Percentiles rank a stretch among this genome's conserved stretches.
These are phyloP conservation scores for Cicer yamashitae DNA, from an alignment of 306 rosid species.

Conservation along the genomic window DNA sequence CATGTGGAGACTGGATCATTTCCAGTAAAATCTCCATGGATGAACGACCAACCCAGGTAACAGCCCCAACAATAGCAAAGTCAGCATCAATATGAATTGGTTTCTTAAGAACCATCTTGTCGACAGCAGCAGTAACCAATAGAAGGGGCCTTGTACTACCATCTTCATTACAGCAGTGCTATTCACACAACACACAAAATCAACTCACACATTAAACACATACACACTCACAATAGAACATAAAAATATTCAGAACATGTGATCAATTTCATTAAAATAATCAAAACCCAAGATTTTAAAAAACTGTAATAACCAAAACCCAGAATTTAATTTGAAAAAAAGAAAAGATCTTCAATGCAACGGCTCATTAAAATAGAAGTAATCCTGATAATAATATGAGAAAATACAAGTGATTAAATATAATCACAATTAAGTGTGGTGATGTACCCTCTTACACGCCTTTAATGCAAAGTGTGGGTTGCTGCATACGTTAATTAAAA, in stretches of 20 bases:
- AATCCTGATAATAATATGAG: too few relatives aligned
- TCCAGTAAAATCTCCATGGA: constrained; percentile 85
- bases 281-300: neutral
- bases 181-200: constrained; percentile 30
- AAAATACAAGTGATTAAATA: too few relatives aligned
- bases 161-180: constrained; percentile 76
- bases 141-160: constrained; percentile 67
- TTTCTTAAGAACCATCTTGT: constrained; percentile 73
- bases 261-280: constrained; percentile 12
- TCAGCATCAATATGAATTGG: constrained; percentile 65
- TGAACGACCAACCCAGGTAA: constrained; percentile 87
- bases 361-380: too few relatives aligned
- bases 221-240: neutral
- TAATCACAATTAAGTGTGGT: too few relatives aligned
- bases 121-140: constrained; percentile 88
- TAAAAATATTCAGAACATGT: neutral
- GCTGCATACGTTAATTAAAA: neutral
- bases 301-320: constrained; percentile 18
- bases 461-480: too few relatives aligned
- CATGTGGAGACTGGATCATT: constrained; percentile 59
- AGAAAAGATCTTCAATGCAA: too few relatives aligned
- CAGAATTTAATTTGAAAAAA: neutral
- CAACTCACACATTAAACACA: neutral
- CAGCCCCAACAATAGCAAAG: constrained; percentile 72
- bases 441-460: too few relatives aligned